Evolutionary conservation across 2,329 filamentous ascomycete genomes (phyloP).

Genomic region (Lanzia echinophila): DNA sequence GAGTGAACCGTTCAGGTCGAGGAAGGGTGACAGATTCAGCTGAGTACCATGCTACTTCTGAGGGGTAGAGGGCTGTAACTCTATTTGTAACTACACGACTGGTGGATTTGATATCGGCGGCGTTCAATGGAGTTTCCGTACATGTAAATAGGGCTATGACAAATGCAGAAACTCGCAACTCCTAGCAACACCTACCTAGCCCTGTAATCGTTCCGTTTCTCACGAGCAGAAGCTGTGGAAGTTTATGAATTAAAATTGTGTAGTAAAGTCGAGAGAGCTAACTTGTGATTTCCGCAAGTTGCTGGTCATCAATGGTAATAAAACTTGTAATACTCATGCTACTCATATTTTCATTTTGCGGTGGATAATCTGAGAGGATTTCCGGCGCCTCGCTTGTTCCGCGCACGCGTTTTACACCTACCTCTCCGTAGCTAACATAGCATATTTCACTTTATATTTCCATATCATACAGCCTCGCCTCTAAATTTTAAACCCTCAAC

Average conservation of each 20-base stretch:
- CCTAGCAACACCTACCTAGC: neutral
- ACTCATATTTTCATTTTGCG: no score
- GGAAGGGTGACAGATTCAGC: constrained; percentile 81
- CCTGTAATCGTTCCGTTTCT: neutral
- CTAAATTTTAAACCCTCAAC: neutral
- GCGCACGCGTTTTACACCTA: no score
- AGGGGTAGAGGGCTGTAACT: neutral
- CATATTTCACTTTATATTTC: no score
- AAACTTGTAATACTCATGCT: no score
- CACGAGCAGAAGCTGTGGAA: no score
- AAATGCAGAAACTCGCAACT: neutral
- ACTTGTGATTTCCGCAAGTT: no score
- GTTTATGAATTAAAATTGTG: no score
- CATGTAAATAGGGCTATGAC: neutral
- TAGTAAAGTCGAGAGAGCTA: no score
- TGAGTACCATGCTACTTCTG: constrained; percentile 28
- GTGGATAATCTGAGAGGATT: no score
- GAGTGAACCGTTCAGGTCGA: constrained; percentile 63
- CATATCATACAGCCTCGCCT: neutral
- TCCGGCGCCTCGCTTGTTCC: no score
- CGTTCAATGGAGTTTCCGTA: neutral
- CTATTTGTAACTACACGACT: neutral
- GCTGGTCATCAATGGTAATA: no score
- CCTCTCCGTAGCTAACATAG: no score
- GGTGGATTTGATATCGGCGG: constrained; percentile 3